phyloP scores from a whole-genome alignment of 352 stramenopile genomes.

The Phytopythium helicoides region DNA sequence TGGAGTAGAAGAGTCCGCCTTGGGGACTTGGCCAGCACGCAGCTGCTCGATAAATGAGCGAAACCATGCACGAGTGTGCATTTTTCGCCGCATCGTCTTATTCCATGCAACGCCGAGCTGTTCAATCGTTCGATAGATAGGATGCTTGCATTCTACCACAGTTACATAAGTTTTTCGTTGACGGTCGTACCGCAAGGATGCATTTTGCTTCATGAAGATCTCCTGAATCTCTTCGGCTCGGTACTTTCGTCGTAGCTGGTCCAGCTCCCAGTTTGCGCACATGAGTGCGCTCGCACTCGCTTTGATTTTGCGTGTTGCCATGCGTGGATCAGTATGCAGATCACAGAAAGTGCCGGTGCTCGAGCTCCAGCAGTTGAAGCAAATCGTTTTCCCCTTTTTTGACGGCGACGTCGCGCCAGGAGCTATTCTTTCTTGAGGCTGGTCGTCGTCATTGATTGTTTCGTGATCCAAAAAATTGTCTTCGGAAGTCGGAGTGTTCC shows the following conservation, averaged over 20 bases:
- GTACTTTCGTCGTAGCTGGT: slow-evolving; percentile 83
- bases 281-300: slow-evolving; percentile 80
- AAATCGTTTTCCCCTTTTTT: slow-evolving; percentile 32
- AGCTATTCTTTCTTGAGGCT: too few relatives aligned
- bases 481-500: not conserved
- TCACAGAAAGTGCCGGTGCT: slow-evolving; percentile 85
- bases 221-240: slow-evolving; percentile 92
- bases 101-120: slow-evolving; percentile 66
- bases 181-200: slow-evolving; percentile 86
- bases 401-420: slow-evolving; percentile 3
- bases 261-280: slow-evolving; percentile 92
- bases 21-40: slow-evolving; percentile 50
- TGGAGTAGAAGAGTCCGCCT: slow-evolving; percentile 32
- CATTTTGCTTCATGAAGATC: slow-evolving; percentile 88
- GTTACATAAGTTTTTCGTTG: slow-evolving; percentile 88
- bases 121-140: slow-evolving; percentile 85
- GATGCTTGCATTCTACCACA: slow-evolving; percentile 86
- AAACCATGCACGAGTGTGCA: slow-evolving; percentile 88
- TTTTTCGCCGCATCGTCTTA: slow-evolving; percentile 84
- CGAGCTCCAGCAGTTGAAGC: slow-evolving; percentile 94
- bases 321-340: slow-evolving; percentile 42
- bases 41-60: slow-evolving; percentile 89
- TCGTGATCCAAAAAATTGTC: not conserved
- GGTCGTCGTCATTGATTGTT: too few relatives aligned
- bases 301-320: slow-evolving; percentile 42